Percentiles rank a stretch among this genome's conserved stretches.
Evolutionary conservation across 208 protist species (phyloP).

Genomic region (Crithidia sp.): DNA sequence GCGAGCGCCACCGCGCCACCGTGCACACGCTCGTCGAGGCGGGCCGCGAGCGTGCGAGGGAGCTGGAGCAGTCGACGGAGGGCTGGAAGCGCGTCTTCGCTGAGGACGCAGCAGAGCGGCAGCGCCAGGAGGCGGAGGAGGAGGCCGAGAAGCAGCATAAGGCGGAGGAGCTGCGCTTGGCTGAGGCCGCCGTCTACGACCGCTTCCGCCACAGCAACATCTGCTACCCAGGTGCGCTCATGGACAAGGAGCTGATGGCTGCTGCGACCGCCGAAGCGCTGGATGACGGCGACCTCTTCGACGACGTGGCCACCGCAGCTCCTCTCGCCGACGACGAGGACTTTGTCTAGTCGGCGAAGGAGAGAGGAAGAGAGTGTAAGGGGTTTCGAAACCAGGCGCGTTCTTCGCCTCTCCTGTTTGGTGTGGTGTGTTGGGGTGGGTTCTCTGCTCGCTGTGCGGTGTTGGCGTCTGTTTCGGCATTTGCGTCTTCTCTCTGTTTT

Average conservation of each 20-base stretch:
- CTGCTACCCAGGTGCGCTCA: slow-evolving; percentile 23
- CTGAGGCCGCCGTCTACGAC: slow-evolving; percentile 47
- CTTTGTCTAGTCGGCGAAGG: too few species aligned
- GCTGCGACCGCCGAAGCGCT: slow-evolving; percentile 27
- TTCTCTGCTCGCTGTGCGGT: too few species aligned
- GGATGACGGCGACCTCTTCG: slow-evolving; percentile 4
- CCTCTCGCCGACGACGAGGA: slow-evolving; percentile 5
- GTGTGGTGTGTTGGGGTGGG: too few species aligned
- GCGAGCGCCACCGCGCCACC: slow-evolving; percentile 52
- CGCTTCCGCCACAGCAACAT: slow-evolving; percentile 37
- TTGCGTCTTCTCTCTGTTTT: too few species aligned
- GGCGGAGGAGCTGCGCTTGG: slow-evolving; percentile 39
- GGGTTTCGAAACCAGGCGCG: too few species aligned
- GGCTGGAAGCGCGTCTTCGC: slow-evolving; percentile 57
- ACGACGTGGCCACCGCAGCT: neutral
- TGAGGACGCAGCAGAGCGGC: slow-evolving; percentile 47
- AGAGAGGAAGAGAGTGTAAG: too few species aligned
- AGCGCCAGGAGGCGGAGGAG: slow-evolving; percentile 38
- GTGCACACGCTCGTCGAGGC: slow-evolving; percentile 52
- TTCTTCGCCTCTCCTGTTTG: too few species aligned
- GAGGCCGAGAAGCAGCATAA: slow-evolving; percentile 39
- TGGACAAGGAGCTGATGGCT: slow-evolving; percentile 28
- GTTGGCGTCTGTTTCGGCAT: too few species aligned
- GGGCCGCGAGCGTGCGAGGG: slow-evolving; percentile 45
- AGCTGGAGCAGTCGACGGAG: slow-evolving; percentile 45